A percentile compares a stretch with the other conserved stretches of the same genome.
Conservation (phyloP, 1,284 basidiomycete genomes). For the Leccinum griseonigrum region DNA sequence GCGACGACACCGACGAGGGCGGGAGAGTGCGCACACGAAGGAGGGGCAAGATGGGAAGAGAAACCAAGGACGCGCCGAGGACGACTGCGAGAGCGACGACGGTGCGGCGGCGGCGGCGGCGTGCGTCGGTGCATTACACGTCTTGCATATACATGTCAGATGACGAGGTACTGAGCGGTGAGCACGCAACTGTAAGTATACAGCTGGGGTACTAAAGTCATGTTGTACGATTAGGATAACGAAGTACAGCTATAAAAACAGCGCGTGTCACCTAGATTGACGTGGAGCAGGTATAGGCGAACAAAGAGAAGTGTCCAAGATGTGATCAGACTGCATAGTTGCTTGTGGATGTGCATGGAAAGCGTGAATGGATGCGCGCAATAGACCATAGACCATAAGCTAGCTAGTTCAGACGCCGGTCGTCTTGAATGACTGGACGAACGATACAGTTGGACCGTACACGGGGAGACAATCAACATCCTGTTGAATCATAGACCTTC, state of each 20-base stretch:
- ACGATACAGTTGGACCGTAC: background rate
- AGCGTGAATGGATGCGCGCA: background rate
- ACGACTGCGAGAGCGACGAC: no score
- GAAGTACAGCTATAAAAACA: background rate
- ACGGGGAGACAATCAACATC: background rate
- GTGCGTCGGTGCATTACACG: no score
- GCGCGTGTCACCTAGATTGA: background rate
- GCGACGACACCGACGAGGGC: no score
- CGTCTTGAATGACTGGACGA: background rate
- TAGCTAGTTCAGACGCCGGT: background rate
- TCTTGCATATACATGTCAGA: no score
- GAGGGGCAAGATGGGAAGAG: no score
- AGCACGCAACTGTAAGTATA: no score
- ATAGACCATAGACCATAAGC: background rate
- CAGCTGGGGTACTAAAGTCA: background rate
- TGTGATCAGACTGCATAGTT: background rate
- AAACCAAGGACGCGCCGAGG: no score
- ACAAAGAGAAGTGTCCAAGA: background rate
- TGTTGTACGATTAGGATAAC: background rate
- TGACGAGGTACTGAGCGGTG: no score
- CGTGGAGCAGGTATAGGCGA: background rate
- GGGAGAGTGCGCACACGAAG: no score
- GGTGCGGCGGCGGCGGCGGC: no score
- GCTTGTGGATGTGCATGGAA: background rate
- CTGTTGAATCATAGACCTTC: conserved; percentile 29